Evolutionary conservation across 495 filamentous ascomycete species (phyloP), one percentile per base, ranked within the genome.

Genomic region (Peziza echinospora): DNA sequence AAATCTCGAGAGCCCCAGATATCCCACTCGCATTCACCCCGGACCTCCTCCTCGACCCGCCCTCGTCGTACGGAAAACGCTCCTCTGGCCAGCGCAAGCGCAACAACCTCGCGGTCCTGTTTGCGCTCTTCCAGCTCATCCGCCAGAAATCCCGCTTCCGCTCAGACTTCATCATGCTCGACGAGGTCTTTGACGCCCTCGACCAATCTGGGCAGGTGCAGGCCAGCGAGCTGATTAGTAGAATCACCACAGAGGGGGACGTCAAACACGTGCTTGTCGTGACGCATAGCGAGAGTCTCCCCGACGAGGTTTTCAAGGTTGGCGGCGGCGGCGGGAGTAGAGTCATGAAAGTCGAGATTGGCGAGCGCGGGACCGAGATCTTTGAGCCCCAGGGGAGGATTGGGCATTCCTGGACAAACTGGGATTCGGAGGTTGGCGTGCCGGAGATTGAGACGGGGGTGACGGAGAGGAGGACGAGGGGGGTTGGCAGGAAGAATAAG

Each of bases 1-100:
- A 17, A 11, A 37, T 11, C 30, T 37, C 1, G 13, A 37, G 19
- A 17, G 30, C 30, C 30, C 19, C 13, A 11, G 5, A 10, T 16
- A 24, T 47, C 28, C 45, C 45, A 6, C 8, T 47, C 26, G n/a
- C 24, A 13, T 47, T 47, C 5, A 47, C 45, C n/a, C 45, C 45
- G 17, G 24, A 34, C 26, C 45, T 47, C 24, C 17, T 26, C 16
- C 37, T 47, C 26, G 17, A 34, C 23, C 45, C 45, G 9, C 45
- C 45, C 17, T 13, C 28, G 43, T 37, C 30, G 19, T 37, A 13
- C 6, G 51, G 48, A 13, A 63, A 63, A 48, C 55, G 53, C 6
- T 62, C 60, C 26, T 51, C 54, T 19, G 60, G 60, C 30, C 59
- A 63, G 49, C 54, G 60, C 1, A 63, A 63, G 42, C 60, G 60